A percentile compares a stretch with the other conserved stretches of the same genome.
Conservation (phyloP, 2,329 filamentous ascomycete genomes). For the Paracoccidioides brasiliensis region DNA sequence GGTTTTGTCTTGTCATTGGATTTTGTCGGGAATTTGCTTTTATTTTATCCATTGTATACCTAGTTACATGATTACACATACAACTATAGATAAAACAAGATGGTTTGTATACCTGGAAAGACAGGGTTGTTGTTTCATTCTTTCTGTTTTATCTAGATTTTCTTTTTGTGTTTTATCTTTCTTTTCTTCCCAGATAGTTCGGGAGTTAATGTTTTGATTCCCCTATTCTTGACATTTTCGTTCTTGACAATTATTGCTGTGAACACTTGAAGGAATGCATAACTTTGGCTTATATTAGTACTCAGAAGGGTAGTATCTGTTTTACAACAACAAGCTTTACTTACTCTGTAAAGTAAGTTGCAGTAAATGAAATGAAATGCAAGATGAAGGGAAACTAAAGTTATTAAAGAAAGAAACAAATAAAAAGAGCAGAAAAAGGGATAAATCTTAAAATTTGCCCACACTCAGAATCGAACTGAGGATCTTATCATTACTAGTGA, state of each 20-base stretch:
- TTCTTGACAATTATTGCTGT: too few species aligned
- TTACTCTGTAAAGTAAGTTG: too few species aligned
- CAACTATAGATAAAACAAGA: not conserved
- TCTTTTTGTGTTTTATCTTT: too few species aligned
- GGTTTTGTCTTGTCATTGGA: not conserved
- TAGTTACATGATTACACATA: not conserved
- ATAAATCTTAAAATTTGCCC: slow-evolving; percentile 1
- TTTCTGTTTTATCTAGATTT: not conserved
- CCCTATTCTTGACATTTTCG: too few species aligned
- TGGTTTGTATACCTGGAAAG: not conserved
- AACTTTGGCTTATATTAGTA: too few species aligned
- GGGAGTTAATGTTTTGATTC: too few species aligned
- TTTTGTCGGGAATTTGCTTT: not conserved
- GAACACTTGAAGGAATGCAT: too few species aligned
- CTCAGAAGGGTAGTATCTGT: too few species aligned
- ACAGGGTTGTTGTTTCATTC: not conserved
- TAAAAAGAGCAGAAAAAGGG: slow-evolving; percentile 5
- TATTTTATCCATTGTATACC: not conserved
- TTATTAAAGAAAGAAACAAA: not conserved
- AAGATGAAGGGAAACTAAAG: not conserved
- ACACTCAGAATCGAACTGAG: slow-evolving; percentile 11
- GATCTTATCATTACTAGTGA: slow-evolving; percentile 12
- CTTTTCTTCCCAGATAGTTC: too few species aligned
- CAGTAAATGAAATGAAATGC: too few species aligned
- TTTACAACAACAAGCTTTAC: too few species aligned